phyloP scores from a whole-genome alignment of 2,329 filamentous ascomycete genomes.

The Trematosphaeria pertusa region DNA sequence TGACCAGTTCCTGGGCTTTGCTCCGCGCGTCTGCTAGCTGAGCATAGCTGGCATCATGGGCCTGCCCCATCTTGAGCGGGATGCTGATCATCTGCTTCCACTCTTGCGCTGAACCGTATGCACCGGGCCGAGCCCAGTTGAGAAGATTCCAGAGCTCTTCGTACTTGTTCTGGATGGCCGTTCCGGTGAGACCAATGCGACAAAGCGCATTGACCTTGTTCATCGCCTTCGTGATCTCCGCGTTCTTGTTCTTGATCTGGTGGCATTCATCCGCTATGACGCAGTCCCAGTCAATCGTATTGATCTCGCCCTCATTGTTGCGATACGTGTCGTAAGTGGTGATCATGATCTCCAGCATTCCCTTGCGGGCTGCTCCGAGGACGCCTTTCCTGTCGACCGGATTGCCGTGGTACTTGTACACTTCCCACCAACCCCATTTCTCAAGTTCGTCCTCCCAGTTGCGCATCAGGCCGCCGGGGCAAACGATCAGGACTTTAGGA shows the following conservation, averaged over 20 bases:
- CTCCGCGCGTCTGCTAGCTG: slow-evolving; percentile 82
- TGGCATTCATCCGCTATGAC: slow-evolving; percentile 96
- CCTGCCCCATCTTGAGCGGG: slow-evolving; percentile 86
- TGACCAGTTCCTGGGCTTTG: slow-evolving; percentile 82
- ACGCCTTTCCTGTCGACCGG: slow-evolving; percentile 70
- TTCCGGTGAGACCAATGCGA: slow-evolving; percentile 90
- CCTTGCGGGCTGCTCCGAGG: slow-evolving; percentile 74
- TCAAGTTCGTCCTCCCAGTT: slow-evolving; percentile 91
- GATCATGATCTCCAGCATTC: slow-evolving; percentile 86
- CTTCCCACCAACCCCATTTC: slow-evolving; percentile 96
- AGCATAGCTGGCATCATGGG: slow-evolving; percentile 84
- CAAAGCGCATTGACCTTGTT: slow-evolving; percentile 90
- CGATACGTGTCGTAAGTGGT: slow-evolving; percentile 92
- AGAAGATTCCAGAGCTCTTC: slow-evolving; percentile 95
- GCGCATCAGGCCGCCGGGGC: slow-evolving; percentile 83
- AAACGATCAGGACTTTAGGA: slow-evolving; percentile 82
- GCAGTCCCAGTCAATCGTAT: slow-evolving; percentile 89
- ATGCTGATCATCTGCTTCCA: slow-evolving; percentile 82
- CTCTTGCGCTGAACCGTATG: slow-evolving; percentile 69
- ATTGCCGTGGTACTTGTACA: slow-evolving; percentile 79
- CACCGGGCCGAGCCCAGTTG: slow-evolving; percentile 93
- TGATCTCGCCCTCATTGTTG: slow-evolving; percentile 77
- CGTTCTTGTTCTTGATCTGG: slow-evolving; percentile 77
- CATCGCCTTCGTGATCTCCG: slow-evolving; percentile 85
- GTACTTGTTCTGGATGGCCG: slow-evolving; percentile 97